Conservation (phyloP, 2,329 filamentous ascomycete species). For the Thermothelomyces thermophilus region DNA sequence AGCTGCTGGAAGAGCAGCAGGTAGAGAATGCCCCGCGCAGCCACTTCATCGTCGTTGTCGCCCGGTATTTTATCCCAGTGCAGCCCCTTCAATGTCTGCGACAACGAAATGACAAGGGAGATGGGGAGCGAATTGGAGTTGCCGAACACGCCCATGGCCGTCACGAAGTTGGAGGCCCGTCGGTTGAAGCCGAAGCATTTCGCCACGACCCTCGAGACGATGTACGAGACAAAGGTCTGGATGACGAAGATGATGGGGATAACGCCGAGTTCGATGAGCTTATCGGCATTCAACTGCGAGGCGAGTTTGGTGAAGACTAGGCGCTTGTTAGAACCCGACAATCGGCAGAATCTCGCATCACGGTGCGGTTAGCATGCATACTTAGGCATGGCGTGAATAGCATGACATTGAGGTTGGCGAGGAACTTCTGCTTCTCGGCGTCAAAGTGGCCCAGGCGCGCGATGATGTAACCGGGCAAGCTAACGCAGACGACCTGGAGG, state of each 20-base stretch:
- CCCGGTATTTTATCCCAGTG: constrained; percentile 89
- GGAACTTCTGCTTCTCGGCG: constrained; percentile 90
- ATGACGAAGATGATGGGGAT: constrained; percentile 92
- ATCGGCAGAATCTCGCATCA: neutral
- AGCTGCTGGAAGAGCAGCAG: constrained; percentile 96
- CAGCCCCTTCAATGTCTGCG: constrained; percentile 82
- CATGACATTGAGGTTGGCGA: constrained; percentile 92
- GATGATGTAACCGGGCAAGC: constrained; percentile 86
- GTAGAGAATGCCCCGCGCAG: constrained; percentile 87
- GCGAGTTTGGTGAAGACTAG: constrained; percentile 94
- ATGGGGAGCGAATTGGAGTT: constrained; percentile 98
- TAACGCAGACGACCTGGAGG: constrained; percentile 90
- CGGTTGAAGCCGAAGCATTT: constrained; percentile 74
- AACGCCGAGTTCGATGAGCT: constrained; percentile 81
- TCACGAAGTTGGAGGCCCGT: constrained; percentile 86
- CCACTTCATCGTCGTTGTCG: constrained; percentile 93
- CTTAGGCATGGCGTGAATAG: constrained; percentile 95
- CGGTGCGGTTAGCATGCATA: constrained; percentile 36
- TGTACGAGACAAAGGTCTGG: constrained; percentile 81
- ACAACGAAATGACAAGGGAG: constrained; percentile 87
- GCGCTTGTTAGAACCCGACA: neutral
- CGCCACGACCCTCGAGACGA: constrained; percentile 64
- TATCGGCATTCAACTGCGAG: constrained; percentile 86
- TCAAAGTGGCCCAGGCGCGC: constrained; percentile 89
- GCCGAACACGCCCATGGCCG: constrained; percentile 90